phyloP scores from a whole-genome alignment of 176 grass and related monocot genomes.

The Zoysia japonica region DNA sequence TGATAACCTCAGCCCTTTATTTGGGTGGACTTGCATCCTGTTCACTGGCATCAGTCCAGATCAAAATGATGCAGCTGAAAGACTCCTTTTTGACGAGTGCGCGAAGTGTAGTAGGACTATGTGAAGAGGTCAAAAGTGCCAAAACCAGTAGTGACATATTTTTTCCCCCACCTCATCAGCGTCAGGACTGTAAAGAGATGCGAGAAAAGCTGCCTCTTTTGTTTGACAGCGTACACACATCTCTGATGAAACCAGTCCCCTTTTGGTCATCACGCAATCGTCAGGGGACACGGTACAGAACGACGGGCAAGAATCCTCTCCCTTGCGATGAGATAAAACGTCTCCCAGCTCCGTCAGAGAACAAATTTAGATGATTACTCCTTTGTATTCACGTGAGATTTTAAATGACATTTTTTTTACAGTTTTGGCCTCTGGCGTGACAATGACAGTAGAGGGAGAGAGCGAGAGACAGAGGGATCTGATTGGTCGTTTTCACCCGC shows the following conservation, averaged over 20 bases:
- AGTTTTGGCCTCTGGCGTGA: not conserved
- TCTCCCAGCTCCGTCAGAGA: not conserved
- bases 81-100: not conserved
- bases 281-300: conserved; percentile 56
- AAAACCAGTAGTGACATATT: not conserved
- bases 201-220: conserved; percentile 43
- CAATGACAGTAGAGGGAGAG: not conserved
- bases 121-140: conserved; percentile 42
- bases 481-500: conserved; percentile 10
- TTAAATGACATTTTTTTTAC: not conserved
- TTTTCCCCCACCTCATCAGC: not conserved
- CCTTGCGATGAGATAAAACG: not conserved
- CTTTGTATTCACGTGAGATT: not conserved
- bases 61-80: conserved; percentile 45
- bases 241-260: conserved; percentile 36
- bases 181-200: conserved; percentile 34
- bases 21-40: not conserved
- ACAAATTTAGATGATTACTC: not conserved
- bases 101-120: conserved; percentile 7
- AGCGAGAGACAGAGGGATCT: not conserved
- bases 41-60: conserved; percentile 40
- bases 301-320: conserved; percentile 16
- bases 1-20: not conserved
- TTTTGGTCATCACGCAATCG: conserved; percentile 63
- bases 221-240: conserved; percentile 28